Evolutionary conservation across 768 basidiomycete genomes (phyloP), one percentile per base, ranked within the genome.

Genomic region (Dioszegia aurantiaca): DNA sequence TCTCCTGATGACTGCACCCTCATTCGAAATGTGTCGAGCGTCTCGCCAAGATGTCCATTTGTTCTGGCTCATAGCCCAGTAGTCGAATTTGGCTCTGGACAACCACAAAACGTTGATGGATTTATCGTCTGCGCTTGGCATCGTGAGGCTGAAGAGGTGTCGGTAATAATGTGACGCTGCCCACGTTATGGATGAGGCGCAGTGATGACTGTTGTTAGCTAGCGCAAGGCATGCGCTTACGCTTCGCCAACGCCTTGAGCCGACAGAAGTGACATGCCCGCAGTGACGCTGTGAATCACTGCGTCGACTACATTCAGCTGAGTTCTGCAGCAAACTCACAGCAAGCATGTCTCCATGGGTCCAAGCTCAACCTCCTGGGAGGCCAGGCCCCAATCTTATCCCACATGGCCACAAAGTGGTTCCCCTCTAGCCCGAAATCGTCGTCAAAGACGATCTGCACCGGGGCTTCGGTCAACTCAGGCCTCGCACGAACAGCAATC

Each of bases 401-500:
- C 71, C 71, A 75, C 10, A 75, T 56, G 0, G 71, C 56, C 3
- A 69, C 66, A 49, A 73, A 75, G 53, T 73, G 73, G 36, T 75
- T 75, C 1, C 47, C 42, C 44, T 67, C 67, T 60, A 75, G 61
- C 12, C 66, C 65, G 52, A 58, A 75, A 2, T 64, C 71, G 19
- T 75, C 73, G 1, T 52, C 48, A 45, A 75, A 75, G 24, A 73
- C 64, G 9, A 75, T 58, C 49, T 75, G 73, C 1, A 73, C 55
- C 9, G 66, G 40, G 11, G 61, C 52, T 21, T 58, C 36, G 28
- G 64, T 57, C 8, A 64, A 49, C 14, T 52, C 59, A 1, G 70
- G 65, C 16, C 55, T 60, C 1, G 63, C 57, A 10, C 59, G 37
- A 4, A 60, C 60, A 3, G 61, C 66, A 28, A 75, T 61, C 33